Conservation (phyloP, 129 eudicot species). For the carrot (Daucus carota) region DH1_v3.0 NC_030381.2:48763001-48763500, state of each 20-base stretch:
- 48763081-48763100: constrained; percentile 81
- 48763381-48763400: constrained; percentile 75
- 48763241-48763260: too few relatives aligned
- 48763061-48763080: constrained; percentile 69
- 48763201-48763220: too few relatives aligned
- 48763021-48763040: constrained; percentile 79
- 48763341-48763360: constrained; percentile 68
- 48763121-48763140: constrained; percentile 76
- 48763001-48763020: constrained; percentile 78
- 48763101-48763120: constrained; percentile 96
- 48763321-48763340: constrained; percentile 61
- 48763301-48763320: neutral
- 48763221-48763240: neutral
- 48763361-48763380: constrained; percentile 45
- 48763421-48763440: constrained; percentile 64
- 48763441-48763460: constrained; percentile 84
- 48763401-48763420: constrained; percentile 75
- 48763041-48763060: constrained; percentile 93
- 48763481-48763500: constrained; percentile 81
- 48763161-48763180: neutral
- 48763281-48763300: neutral
- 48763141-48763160: constrained; percentile 43
- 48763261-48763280: neutral
- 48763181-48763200: neutral
- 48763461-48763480: constrained; percentile 95